Evolutionary conservation across 257 asterid genomes (phyloP).

Genomic region (Solanum bulbocastanum): DNA sequence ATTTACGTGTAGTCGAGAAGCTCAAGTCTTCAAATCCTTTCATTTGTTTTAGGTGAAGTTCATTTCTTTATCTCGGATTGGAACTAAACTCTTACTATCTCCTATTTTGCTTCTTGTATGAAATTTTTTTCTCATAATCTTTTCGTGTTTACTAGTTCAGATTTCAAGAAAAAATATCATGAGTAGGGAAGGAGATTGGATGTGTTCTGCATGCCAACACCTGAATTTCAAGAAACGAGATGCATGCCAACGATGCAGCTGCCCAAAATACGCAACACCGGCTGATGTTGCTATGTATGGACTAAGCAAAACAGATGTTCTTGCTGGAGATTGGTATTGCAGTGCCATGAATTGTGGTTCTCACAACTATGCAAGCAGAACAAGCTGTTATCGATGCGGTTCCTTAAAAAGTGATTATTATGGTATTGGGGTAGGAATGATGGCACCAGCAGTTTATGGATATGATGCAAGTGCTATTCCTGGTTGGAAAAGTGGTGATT

Average conservation of each 20-base stretch:
- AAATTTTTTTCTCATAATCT: not conserved
- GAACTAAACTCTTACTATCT: not conserved
- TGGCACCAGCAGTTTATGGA: constrained; percentile 21
- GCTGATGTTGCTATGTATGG: constrained; percentile 40
- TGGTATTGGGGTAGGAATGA: constrained; percentile 19
- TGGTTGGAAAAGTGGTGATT: constrained; percentile 89
- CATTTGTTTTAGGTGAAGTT: not conserved
- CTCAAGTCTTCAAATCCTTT: not conserved
- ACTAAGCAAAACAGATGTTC: constrained; percentile 22
- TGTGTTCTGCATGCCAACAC: constrained; percentile 86
- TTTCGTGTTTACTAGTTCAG: not conserved
- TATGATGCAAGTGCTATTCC: constrained; percentile 39
- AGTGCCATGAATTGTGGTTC: constrained; percentile 54
- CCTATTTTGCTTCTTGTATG: not conserved
- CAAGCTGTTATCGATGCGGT: constrained; percentile 53
- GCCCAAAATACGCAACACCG: constrained; percentile 56
- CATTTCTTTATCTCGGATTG: not conserved
- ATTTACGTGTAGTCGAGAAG: not conserved
- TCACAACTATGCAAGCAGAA: constrained; percentile 80
- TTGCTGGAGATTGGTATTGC: constrained; percentile 93
- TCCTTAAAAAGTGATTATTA: constrained; percentile 36
- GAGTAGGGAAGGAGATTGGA: constrained; percentile 81
- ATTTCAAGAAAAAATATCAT: constrained; percentile 11
- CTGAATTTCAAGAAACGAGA: constrained; percentile 64
- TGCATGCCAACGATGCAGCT: constrained; percentile 60